A percentile compares a stretch with the other conserved stretches of the same genome.
These are phyloP conservation scores for Vaccinium macrocarpon DNA, from an alignment of 148 eudicot genomes.

Conservation along the genomic window DNA sequence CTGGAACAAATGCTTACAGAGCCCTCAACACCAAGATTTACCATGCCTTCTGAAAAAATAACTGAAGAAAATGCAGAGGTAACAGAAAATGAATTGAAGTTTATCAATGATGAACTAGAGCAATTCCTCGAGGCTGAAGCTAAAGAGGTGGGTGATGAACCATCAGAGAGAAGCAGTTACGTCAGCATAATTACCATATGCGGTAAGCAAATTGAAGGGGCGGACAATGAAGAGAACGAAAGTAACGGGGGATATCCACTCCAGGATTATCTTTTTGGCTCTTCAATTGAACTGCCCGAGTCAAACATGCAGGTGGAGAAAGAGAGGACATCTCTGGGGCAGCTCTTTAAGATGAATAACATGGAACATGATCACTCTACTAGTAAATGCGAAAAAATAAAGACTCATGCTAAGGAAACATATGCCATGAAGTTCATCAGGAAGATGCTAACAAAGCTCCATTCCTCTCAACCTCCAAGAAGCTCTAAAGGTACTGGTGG, in stretches of 20 bases:
- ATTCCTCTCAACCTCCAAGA: constrained; percentile 24
- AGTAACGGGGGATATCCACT: constrained; percentile 44
- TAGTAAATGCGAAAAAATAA: constrained; percentile 8
- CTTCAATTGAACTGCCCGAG: constrained; percentile 34
- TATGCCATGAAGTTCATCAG: constrained; percentile 24
- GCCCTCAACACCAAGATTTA: constrained; percentile 59
- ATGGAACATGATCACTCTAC: constrained; percentile 15
- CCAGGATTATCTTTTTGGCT: constrained; percentile 58
- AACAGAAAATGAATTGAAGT: constrained; percentile 50
- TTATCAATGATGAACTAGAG: constrained; percentile 57
- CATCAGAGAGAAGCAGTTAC: constrained; percentile 42
- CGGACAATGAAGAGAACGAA: constrained; percentile 21
- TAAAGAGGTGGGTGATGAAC: constrained; percentile 33
- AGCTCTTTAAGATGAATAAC: constrained; percentile 37
- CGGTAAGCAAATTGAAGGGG: constrained; percentile 36
- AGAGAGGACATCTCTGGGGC: constrained; percentile 34
- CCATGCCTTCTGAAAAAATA: constrained; percentile 32
- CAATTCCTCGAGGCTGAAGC: constrained; percentile 47
- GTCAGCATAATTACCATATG: constrained; percentile 43
- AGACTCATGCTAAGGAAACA: constrained; percentile 20
- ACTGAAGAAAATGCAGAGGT: constrained; percentile 33
- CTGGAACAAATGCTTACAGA: constrained; percentile 42
- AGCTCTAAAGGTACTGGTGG: constrained; percentile 23
- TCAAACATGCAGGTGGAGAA: constrained; percentile 29
- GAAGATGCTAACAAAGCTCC: constrained; percentile 40